phyloP scores from a whole-genome alignment of 2,329 filamentous ascomycete species.

The Arthroderma uncinatum region DNA sequence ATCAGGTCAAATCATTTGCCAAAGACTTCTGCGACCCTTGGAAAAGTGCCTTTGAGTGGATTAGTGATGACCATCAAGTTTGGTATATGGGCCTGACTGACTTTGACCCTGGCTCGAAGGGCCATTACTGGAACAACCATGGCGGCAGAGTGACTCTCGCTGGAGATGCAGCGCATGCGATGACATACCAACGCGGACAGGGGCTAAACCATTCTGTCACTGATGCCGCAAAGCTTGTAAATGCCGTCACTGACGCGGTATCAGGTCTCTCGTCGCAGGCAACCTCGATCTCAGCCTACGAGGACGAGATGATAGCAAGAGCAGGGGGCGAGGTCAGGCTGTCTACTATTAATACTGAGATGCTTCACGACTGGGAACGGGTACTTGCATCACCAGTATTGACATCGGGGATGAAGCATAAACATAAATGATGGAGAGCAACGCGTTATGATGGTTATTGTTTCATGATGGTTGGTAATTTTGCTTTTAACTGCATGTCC shows the following conservation, averaged over 20 bases:
- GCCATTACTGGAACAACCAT: constrained; percentile 25
- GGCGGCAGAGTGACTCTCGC: constrained; percentile 26
- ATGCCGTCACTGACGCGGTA: neutral
- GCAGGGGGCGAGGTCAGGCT: constrained; percentile 36
- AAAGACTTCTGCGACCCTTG: constrained; percentile 36
- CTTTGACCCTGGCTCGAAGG: constrained; percentile 19
- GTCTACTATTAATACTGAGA: constrained; percentile 35
- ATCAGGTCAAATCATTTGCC: constrained; percentile 36
- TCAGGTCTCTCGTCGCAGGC: constrained; percentile 7
- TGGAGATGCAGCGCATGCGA: constrained; percentile 32
- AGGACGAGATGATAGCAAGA: constrained; percentile 32
- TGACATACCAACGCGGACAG: constrained; percentile 33
- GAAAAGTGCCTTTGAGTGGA: constrained; percentile 29
- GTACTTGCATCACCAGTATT: constrained; percentile 15
- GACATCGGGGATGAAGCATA: constrained; percentile 8
- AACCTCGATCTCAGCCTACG: constrained; percentile 20
- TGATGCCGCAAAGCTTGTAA: constrained; percentile 18
- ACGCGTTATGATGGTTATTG: neutral
- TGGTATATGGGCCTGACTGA: constrained; percentile 25
- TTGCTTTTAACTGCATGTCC: neutral
- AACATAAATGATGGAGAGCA: neutral
- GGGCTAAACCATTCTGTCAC: constrained; percentile 29
- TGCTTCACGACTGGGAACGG: constrained; percentile 36
- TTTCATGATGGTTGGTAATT: neutral
- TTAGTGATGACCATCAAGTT: constrained; percentile 23